These are phyloP conservation scores for Chlorella sorokiniana DNA, from an alignment of 139 green algal species.

Conservation along the genomic window DNA sequence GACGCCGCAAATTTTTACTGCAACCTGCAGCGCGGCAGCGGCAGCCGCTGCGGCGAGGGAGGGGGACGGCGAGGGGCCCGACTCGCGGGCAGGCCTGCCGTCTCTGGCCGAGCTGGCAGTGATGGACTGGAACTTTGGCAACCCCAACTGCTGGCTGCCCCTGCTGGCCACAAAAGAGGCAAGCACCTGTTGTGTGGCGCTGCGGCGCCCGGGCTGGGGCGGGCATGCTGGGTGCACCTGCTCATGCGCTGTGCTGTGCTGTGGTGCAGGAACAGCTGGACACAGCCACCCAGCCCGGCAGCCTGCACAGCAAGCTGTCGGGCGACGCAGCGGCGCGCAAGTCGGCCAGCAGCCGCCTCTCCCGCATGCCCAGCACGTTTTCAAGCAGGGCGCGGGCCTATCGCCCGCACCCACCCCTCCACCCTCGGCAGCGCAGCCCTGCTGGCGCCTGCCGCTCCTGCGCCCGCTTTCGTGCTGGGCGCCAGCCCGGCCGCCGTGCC, in stretches of 20 bases:
- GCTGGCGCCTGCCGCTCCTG: too few species aligned
- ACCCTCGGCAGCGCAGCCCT: background rate
- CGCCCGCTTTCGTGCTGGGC: too few species aligned
- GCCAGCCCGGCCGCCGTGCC: too few species aligned
- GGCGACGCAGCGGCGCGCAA: background rate
- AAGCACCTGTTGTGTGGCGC: background rate
- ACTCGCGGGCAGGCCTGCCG: too few species aligned
- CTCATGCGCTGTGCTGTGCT: background rate
- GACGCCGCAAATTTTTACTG: constrained; percentile 72
- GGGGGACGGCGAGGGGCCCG: background rate
- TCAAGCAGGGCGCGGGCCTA: too few species aligned
- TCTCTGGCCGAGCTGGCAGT: constrained; percentile 29
- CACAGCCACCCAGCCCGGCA: background rate
- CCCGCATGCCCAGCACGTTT: background rate
- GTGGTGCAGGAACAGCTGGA: background rate
- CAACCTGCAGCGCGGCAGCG: constrained; percentile 29
- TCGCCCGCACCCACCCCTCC: background rate
- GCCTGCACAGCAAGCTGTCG: background rate
- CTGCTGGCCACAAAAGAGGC: constrained; percentile 11
- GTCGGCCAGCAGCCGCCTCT: background rate
- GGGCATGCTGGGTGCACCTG: too few species aligned
- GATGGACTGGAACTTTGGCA: constrained; percentile 28
- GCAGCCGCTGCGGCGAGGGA: constrained; percentile 25
- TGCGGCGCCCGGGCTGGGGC: background rate
- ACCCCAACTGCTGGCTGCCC: constrained; percentile 26